Conservation (phyloP, 2,329 filamentous ascomycete species). For the Akanthomyces muscarius region DNA sequence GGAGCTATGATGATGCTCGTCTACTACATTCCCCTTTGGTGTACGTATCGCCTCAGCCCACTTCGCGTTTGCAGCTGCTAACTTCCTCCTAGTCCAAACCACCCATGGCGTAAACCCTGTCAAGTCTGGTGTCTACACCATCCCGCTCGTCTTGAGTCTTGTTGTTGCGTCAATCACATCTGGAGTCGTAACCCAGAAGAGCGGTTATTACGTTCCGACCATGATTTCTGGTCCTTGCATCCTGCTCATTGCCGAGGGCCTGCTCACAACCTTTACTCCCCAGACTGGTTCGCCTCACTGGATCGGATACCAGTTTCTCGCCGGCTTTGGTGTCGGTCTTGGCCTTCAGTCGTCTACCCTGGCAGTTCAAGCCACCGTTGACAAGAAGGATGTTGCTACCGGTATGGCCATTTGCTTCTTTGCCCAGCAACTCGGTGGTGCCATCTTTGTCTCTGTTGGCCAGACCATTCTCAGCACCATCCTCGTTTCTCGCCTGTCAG, state of each 20-base stretch:
- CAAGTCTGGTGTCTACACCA: conserved; percentile 53
- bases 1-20: conserved; percentile 52
- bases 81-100: conserved; percentile 44
- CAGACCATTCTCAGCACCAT: conserved; percentile 50
- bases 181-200: conserved; percentile 45
- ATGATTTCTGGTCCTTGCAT: conserved; percentile 50
- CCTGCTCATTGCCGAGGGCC: conserved; percentile 50
- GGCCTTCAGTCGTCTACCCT: conserved; percentile 56
- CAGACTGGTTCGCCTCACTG: conserved; percentile 46
- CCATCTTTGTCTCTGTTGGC: conserved; percentile 54
- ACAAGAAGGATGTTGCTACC: conserved; percentile 48
- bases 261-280: conserved; percentile 53
- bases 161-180: conserved; percentile 48
- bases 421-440: conserved; percentile 55
- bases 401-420: conserved; percentile 56
- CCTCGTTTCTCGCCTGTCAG: conserved; percentile 36
- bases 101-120: conserved; percentile 49
- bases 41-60: conserved; percentile 33
- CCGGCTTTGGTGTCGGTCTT: conserved; percentile 55
- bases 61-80: neutral
- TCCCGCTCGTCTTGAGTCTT: conserved; percentile 54
- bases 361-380: conserved; percentile 52
- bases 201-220: conserved; percentile 58
- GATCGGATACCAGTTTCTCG: conserved; percentile 57
- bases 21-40: conserved; percentile 54